Evolutionary conservation across 345 rosid genomes (phyloP).

Genomic region (Cardamine occulta): DNA sequence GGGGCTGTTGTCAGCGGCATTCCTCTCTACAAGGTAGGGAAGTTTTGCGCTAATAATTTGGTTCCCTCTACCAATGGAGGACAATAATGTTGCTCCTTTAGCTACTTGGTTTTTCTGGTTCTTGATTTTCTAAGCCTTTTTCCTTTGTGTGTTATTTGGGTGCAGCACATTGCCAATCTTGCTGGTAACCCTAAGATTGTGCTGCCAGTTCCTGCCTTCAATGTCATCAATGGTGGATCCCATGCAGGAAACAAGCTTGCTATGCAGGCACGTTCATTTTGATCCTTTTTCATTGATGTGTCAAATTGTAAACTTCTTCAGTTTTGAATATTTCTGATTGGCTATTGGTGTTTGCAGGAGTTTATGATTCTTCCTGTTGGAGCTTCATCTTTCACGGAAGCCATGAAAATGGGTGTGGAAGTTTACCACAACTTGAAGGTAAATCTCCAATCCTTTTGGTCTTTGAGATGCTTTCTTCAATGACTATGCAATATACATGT

Average conservation of each 20-base stretch:
- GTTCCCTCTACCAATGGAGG: neutral
- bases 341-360: conserved; percentile 54
- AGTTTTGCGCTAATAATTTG: neutral
- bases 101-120: neutral
- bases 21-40: conserved; percentile 81
- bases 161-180: conserved; percentile 75
- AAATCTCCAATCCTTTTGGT: neutral
- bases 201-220: conserved; percentile 95
- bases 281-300: neutral
- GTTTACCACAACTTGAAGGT: conserved; percentile 96
- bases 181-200: conserved; percentile 92
- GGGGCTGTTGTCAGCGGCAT: conserved; percentile 72
- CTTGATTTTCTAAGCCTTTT: conserved; percentile 10
- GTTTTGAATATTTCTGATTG: conserved; percentile 5
- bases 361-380: conserved; percentile 98
- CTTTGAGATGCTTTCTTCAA: neutral
- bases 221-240: conserved; percentile 98
- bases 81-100: neutral
- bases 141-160: conserved; percentile 10
- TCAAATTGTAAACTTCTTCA: too few relatives aligned
- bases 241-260: conserved; percentile 99
- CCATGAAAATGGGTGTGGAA: conserved; percentile 99
- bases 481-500: neutral
- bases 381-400: conserved; percentile 88
- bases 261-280: conserved; percentile 68